phyloP scores from a whole-genome alignment of 164 flowering plant species.

The Vitis labrusca region DNA sequence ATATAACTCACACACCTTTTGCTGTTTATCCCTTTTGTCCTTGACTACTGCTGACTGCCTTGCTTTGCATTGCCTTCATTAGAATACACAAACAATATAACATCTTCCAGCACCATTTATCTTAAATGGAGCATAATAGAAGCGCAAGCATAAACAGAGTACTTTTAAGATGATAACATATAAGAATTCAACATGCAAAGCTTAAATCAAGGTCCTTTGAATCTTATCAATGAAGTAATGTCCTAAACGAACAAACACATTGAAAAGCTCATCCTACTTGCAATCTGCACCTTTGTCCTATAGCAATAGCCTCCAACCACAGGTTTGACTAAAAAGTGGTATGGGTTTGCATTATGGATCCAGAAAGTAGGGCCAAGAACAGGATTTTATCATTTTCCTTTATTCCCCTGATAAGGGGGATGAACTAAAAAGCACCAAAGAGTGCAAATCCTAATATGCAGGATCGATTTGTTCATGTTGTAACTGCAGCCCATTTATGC shows the following conservation, averaged over 20 bases:
- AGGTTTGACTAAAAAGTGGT: no score
- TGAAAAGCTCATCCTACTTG: neutral
- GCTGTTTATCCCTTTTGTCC: slow-evolving; percentile 90
- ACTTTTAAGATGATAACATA: neutral
- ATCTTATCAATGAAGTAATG: neutral
- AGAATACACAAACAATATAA: slow-evolving; percentile 6
- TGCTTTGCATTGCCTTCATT: slow-evolving; percentile 84
- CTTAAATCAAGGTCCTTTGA: neutral
- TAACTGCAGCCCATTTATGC: no score
- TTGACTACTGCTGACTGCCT: slow-evolving; percentile 71
- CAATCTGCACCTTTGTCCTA: neutral
- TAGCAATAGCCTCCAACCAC: neutral
- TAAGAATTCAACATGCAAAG: neutral
- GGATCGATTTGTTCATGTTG: no score
- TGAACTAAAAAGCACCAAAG: no score
- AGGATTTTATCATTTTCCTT: no score
- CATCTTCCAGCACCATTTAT: neutral
- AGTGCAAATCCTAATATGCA: no score
- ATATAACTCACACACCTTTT: slow-evolving; percentile 59
- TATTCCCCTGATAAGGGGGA: no score
- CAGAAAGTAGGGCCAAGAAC: no score
- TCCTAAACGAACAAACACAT: neutral
- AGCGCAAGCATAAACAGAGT: neutral
- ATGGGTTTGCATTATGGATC: no score
- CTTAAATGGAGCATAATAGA: neutral